These are phyloP conservation scores for Circinella minor DNA, from an alignment of 371 early-diverging fungal genomes.

Conservation along the genomic window DNA sequence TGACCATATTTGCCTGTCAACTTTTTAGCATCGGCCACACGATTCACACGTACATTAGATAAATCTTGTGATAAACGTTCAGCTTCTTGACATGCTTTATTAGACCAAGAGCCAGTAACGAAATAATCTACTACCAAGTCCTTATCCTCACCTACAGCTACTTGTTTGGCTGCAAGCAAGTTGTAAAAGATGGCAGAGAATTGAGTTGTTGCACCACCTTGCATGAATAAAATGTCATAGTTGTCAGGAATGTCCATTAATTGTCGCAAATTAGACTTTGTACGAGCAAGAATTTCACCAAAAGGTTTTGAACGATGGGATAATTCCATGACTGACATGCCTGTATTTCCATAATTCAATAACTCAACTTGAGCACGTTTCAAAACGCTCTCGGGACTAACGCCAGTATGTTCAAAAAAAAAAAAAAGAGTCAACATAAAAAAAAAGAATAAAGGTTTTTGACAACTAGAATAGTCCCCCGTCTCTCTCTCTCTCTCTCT, in stretches of 20 bases:
- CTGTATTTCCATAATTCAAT: slow-evolving; percentile 78
- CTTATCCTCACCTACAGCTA: slow-evolving; percentile 43
- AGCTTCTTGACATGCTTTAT: slow-evolving; percentile 89
- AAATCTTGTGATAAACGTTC: slow-evolving; percentile 66
- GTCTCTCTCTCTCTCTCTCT: not conserved
- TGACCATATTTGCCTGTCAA: slow-evolving; percentile 53
- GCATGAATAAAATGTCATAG: slow-evolving; percentile 91
- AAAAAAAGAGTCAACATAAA: too few species aligned
- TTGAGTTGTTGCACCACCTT: slow-evolving; percentile 94
- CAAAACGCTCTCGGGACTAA: slow-evolving; percentile 78
- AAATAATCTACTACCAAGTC: slow-evolving; percentile 80
- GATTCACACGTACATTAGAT: slow-evolving; percentile 59
- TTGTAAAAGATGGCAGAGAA: slow-evolving; percentile 92
- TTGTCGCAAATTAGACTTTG: slow-evolving; percentile 70
- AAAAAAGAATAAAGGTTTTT: too few species aligned
- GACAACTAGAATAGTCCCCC: too few species aligned
- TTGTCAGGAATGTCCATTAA: slow-evolving; percentile 84
- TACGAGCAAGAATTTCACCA: slow-evolving; percentile 71
- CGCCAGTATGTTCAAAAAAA: not conserved
- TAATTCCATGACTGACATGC: slow-evolving; percentile 93
- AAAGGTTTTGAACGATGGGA: slow-evolving; percentile 92
- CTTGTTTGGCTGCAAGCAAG: slow-evolving; percentile 73
- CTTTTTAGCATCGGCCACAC: slow-evolving; percentile 66
- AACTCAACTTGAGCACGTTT: slow-evolving; percentile 81
- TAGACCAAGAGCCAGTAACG: slow-evolving; percentile 95